A percentile compares a stretch with the other conserved stretches of the same genome.
These are phyloP conservation scores for Scedosporium dehoogii DNA, from an alignment of 2,329 filamentous ascomycete species.

Conservation along the genomic window DNA sequence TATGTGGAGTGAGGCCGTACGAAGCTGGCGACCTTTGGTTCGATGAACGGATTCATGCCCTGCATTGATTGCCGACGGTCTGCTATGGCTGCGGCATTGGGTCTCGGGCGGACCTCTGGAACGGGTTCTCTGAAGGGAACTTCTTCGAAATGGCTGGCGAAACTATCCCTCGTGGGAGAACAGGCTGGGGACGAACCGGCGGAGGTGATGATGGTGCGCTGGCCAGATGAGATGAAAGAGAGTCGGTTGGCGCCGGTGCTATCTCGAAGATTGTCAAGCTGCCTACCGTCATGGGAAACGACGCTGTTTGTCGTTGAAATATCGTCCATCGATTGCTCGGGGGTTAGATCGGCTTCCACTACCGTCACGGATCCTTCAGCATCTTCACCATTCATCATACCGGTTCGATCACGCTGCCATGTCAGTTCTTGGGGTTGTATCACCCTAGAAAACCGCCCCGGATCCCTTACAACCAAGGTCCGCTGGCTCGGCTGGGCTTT, in stretches of 20 bases:
- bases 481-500: slow-evolving; percentile 33
- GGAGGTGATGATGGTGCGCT: slow-evolving; percentile 50
- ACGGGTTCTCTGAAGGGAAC: slow-evolving; percentile 10
- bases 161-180: slow-evolving; percentile 45
- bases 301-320: slow-evolving; percentile 48
- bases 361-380: slow-evolving; percentile 9
- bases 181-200: slow-evolving; percentile 46
- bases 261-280: slow-evolving; percentile 47
- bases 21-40: slow-evolving; percentile 21
- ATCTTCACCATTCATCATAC: slow-evolving; percentile 4
- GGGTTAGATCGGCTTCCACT: slow-evolving; percentile 16
- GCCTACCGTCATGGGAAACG: slow-evolving; percentile 47
- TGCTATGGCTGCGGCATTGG: slow-evolving; percentile 41
- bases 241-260: slow-evolving; percentile 38
- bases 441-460: slow-evolving; percentile 32
- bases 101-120: slow-evolving; percentile 32
- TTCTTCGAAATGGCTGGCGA: slow-evolving; percentile 23
- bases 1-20: slow-evolving; percentile 16
- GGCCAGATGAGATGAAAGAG: slow-evolving; percentile 50
- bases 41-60: slow-evolving; percentile 31
- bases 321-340: slow-evolving; percentile 39
- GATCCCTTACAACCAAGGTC: slow-evolving; percentile 36
- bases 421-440: slow-evolving; percentile 24
- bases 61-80: slow-evolving; percentile 44
- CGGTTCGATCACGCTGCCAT: slow-evolving; percentile 17